Conservation (phyloP, 1,284 basidiomycete genomes). For the Melanopsichium pennsylvanicum region DNA sequence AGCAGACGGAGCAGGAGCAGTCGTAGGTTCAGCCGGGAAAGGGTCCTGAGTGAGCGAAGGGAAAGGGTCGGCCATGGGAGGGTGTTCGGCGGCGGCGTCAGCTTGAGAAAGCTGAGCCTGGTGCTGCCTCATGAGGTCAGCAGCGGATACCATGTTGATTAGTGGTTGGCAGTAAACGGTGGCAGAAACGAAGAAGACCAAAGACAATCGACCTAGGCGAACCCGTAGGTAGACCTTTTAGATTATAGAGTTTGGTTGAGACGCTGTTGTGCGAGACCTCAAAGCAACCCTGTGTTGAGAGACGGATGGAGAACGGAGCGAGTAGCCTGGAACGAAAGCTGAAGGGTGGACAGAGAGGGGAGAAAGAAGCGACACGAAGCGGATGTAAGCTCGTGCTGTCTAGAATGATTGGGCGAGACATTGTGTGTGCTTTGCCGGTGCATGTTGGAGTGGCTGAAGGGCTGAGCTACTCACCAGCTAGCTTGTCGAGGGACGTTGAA, state of each 20-base stretch:
- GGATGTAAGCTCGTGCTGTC: too few species aligned
- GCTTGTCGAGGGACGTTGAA: background rate
- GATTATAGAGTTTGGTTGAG: too few species aligned
- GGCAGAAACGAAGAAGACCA: conserved; percentile 40
- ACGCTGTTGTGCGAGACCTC: too few species aligned
- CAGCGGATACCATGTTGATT: conserved; percentile 53
- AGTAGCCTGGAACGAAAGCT: conserved; percentile 1
- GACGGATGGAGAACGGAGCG: too few species aligned
- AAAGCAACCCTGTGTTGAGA: too few species aligned
- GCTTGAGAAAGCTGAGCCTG: conserved; percentile 25
- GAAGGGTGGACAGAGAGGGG: too few species aligned
- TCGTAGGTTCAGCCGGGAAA: conserved; percentile 40
- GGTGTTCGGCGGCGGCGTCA: conserved; percentile 41
- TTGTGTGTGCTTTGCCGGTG: too few species aligned
- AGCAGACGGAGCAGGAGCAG: conserved; percentile 13
- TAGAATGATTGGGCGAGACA: too few species aligned
- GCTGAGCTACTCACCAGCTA: conserved; percentile 10
- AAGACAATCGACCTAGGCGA: conserved; percentile 42
- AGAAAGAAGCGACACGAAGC: too few species aligned
- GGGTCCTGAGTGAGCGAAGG: conserved; percentile 58
- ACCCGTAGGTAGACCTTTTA: too few species aligned
- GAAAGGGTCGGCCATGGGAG: conserved; percentile 58
- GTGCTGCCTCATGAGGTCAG: conserved; percentile 59
- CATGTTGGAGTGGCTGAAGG: too few species aligned
- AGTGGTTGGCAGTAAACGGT: conserved; percentile 21